phyloP scores from a whole-genome alignment of 1,139 yeast species.

The Diutina mesorugosa region DNA sequence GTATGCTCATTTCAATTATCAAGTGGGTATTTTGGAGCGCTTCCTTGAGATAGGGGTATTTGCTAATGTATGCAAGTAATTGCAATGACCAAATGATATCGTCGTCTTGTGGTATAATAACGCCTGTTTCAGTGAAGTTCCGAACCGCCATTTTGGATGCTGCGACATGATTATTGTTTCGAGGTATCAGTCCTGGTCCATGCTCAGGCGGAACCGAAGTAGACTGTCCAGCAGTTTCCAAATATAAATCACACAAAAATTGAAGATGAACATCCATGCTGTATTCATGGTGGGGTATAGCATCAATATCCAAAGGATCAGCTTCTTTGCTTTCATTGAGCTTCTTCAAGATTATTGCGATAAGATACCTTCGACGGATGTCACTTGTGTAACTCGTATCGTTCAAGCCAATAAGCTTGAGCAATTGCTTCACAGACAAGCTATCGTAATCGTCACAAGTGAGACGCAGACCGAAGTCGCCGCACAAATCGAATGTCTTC shows the following conservation, averaged over 20 bases:
- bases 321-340: constrained; percentile 25
- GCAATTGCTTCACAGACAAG: constrained; percentile 23
- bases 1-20: constrained; percentile 39
- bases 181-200: not conserved
- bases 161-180: not conserved
- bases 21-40: constrained; percentile 61
- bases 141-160: constrained; percentile 38
- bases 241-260: constrained; percentile 27
- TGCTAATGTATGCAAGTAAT: constrained; percentile 82
- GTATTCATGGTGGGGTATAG: constrained; percentile 16
- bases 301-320: constrained; percentile 22
- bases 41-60: constrained; percentile 71
- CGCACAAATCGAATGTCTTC: not conserved
- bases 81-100: constrained; percentile 93
- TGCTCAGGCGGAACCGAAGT: not conserved
- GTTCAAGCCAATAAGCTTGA: constrained; percentile 17
- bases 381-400: constrained; percentile 13
- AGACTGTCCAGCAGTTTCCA: constrained; percentile 15
- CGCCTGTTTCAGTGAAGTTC: constrained; percentile 55
- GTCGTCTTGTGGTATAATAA: constrained; percentile 77
- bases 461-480: constrained; percentile 6
- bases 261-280: constrained; percentile 33
- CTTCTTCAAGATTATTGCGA: constrained; percentile 24
- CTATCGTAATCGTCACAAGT: constrained; percentile 30
- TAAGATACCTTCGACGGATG: constrained; percentile 23